These are phyloP conservation scores for Pleurozium schreberi DNA, from an alignment of 225 moss, liverwort and hornwort species.

Conservation along the genomic window DNA sequence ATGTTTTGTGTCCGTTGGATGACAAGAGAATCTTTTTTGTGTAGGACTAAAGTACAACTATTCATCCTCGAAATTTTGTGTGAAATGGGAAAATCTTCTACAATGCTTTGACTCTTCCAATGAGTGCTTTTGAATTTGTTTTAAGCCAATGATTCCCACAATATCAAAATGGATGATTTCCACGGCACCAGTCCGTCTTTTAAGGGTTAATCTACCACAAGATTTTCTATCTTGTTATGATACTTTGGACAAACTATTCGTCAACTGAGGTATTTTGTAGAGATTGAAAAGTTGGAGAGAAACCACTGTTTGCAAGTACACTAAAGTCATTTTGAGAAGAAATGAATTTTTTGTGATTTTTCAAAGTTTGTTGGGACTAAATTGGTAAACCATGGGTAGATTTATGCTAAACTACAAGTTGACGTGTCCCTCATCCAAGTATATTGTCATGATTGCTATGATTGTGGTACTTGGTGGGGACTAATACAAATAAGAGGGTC, in stretches of 20 bases:
- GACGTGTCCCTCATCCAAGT: not conserved
- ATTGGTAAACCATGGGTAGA: not conserved
- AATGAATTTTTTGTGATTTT: not conserved
- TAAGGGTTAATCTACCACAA: not conserved
- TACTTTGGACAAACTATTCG: not conserved
- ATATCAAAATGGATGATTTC: too few species aligned
- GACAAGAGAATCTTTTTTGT: too few species aligned
- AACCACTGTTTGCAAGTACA: not conserved
- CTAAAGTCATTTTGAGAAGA: not conserved
- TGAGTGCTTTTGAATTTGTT: too few species aligned
- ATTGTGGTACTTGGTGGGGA: not conserved
- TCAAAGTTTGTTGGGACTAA: not conserved
- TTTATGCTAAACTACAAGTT: accelerated
- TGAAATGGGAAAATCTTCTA: too few species aligned
- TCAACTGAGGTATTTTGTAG: accelerated
- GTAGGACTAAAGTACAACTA: too few species aligned
- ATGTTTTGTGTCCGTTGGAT: too few species aligned
- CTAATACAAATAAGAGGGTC: accelerated
- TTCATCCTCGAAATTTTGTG: too few species aligned
- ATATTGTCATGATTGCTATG: not conserved
- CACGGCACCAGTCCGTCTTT: too few species aligned
- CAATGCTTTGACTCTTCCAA: too few species aligned
- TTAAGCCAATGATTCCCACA: too few species aligned
- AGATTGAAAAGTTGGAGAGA: not conserved
- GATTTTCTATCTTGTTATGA: not conserved